Evolutionary conservation across 495 filamentous ascomycete genomes (phyloP), one percentile per base, ranked within the genome.

Genomic region (Jackrogersella minutella): DNA sequence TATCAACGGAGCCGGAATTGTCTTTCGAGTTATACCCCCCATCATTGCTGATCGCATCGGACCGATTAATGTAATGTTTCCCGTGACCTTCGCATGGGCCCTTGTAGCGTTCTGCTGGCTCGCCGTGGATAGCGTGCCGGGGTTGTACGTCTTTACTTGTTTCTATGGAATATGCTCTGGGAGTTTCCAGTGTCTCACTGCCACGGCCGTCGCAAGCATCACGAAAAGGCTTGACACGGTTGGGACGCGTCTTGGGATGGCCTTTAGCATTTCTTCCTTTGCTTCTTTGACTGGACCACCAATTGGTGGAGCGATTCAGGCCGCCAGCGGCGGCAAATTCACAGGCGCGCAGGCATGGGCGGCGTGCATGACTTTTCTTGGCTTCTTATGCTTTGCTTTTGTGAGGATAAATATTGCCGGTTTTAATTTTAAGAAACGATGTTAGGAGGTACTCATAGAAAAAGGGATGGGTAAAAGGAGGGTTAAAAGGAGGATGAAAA

Each of bases 211-310:
- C 11, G 51, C 82, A 10, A 83, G 81, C 21, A 78, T 91, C 28
- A 89, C 86, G 2, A 84, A 82, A 1, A 84, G 90, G 55, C 65
- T 87, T 50, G 84, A 83, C 44, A 90, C 86, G 62, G 78, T 81
- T 24, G 87, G 90, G 0, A 84, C 85, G 39, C 79, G 88, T 13
- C 84, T 90, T 76, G 90, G 89, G 0, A 91, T 92, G 87, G 83
- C 86, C 10, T 86, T 92, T 37, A 84, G 79, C 19, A 83, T 91
- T 53, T 81, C 87, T 5, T 84, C 82, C 5, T 79, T 92, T 36
- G 88, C 89, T 1, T 80, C 81, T 6, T 73, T 92, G 21, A 90
- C 87, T 11, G 89, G 89, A 0, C 82, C 88, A 3, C 88, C 90
- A 0, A 85, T 92, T 54, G 90, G 85, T 1, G 90, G 89, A 0